Evolutionary conservation across 2,329 filamentous ascomycete genomes (phyloP).

Genomic region (Fusarium globosum): DNA sequence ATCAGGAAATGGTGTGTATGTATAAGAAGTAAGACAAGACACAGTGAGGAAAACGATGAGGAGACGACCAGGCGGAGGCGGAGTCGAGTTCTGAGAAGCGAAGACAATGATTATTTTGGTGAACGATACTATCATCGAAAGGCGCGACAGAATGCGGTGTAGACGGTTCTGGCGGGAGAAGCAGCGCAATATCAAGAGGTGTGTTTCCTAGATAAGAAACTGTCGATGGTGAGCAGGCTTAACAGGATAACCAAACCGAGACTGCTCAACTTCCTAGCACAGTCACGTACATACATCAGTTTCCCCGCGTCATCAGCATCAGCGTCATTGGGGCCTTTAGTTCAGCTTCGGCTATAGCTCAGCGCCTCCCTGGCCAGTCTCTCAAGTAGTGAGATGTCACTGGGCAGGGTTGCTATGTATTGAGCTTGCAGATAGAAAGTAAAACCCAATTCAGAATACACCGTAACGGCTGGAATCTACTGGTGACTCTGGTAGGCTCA

Average conservation of each 20-base stretch:
- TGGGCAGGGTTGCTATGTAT: slow-evolving; percentile 24
- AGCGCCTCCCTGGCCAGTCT: slow-evolving; percentile 12
- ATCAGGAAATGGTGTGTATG: slow-evolving; percentile 19
- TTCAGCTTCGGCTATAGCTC: slow-evolving; percentile 22
- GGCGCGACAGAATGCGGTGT: slow-evolving; percentile 12
- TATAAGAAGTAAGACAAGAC: slow-evolving; percentile 34
- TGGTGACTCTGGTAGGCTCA: slow-evolving; percentile 16
- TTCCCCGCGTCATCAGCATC: slow-evolving; percentile 26
- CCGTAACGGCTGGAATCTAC: slow-evolving; percentile 31
- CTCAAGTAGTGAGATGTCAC: slow-evolving; percentile 29
- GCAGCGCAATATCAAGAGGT: background rate
- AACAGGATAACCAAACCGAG: background rate
- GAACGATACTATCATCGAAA: slow-evolving; percentile 2
- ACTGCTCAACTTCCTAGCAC: slow-evolving; percentile 1
- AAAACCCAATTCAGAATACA: slow-evolving; percentile 31
- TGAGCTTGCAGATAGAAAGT: slow-evolving; percentile 14
- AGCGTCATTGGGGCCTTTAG: slow-evolving; percentile 31
- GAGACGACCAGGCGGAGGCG: slow-evolving; percentile 6
- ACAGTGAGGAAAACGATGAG: slow-evolving; percentile 19
- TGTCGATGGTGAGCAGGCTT: slow-evolving; percentile 7
- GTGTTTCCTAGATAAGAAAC: slow-evolving; percentile 14
- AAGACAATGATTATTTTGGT: slow-evolving; percentile 17
- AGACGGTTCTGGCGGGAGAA: slow-evolving; percentile 13
- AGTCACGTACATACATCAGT: slow-evolving; percentile 5
- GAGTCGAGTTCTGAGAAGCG: slow-evolving; percentile 11